phyloP scores from a whole-genome alignment of 75 land plant genomes.

The Azolla pinnata region DNA sequence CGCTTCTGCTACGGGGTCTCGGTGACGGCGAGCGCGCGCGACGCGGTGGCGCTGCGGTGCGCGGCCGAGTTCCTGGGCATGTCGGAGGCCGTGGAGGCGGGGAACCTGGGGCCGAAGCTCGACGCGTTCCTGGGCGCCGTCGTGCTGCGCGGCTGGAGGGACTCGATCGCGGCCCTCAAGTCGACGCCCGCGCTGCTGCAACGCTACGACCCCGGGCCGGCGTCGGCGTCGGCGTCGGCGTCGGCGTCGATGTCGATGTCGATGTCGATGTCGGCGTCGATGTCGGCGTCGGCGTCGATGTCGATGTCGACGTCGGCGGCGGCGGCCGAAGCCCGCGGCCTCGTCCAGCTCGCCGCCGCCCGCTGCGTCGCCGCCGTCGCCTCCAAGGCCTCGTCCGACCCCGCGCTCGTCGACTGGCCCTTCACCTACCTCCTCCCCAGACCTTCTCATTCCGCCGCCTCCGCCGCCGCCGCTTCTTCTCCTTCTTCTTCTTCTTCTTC shows the following conservation, averaged over 20 bases:
- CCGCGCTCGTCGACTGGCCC: constrained; percentile 49
- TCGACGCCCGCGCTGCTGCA: constrained; percentile 26
- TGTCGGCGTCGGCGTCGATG: too few relatives aligned
- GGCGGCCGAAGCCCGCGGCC: too few relatives aligned
- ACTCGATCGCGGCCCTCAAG: constrained; percentile 45
- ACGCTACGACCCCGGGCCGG: too few relatives aligned
- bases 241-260: too few relatives aligned
- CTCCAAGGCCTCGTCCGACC: constrained; percentile 39
- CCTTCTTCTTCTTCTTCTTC: too few relatives aligned
- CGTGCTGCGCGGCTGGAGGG: constrained; percentile 64
- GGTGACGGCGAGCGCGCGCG: constrained; percentile 41
- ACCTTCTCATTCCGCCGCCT: too few relatives aligned
- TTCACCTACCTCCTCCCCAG: too few relatives aligned
- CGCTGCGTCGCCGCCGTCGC: constrained; percentile 72
- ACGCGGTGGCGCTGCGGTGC: constrained; percentile 51
- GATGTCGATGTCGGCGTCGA: too few relatives aligned
- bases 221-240: too few relatives aligned
- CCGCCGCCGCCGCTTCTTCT: too few relatives aligned
- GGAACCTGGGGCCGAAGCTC: constrained; percentile 58
- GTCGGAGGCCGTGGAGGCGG: constrained; percentile 59
- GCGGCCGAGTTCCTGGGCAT: constrained; percentile 71
- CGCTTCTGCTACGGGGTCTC: constrained; percentile 72
- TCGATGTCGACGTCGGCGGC: too few relatives aligned
- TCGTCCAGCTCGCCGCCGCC: too few relatives aligned
- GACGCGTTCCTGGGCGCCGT: constrained; percentile 62